These are phyloP conservation scores for Cymbopogon flexuosus DNA, from an alignment of 202 grass and related monocot genomes.

Conservation along the genomic window DNA sequence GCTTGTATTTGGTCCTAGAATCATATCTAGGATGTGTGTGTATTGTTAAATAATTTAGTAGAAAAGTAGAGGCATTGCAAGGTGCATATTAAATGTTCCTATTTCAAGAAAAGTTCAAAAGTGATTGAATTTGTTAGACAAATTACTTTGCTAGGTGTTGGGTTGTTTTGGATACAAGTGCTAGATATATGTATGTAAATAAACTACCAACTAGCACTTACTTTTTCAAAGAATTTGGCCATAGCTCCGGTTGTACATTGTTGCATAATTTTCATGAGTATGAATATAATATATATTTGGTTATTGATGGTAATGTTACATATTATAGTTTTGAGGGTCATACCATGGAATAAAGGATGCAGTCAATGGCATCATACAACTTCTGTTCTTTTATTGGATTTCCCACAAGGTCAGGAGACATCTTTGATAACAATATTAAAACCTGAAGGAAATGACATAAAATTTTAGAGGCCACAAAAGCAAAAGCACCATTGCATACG, in stretches of 20 bases:
- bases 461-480: background rate
- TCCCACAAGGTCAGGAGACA: background rate
- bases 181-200: background rate
- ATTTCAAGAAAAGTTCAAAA: background rate
- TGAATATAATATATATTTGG: background rate
- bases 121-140: background rate
- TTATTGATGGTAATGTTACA: background rate
- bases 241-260: background rate
- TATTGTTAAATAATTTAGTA: too few relatives aligned
- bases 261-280: background rate
- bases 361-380: conserved; percentile 30
- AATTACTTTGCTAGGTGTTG: background rate
- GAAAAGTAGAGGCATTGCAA: background rate
- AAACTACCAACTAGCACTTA: background rate
- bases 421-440: conserved; percentile 27
- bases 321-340: background rate
- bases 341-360: conserved; percentile 41
- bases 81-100: background rate
- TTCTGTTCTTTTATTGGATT: conserved; percentile 8
- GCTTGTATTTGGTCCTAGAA: too few relatives aligned
- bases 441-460: background rate
- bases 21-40: too few relatives aligned
- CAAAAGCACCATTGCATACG: background rate
- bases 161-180: background rate
- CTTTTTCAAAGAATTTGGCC: background rate